Evolutionary conservation across 1,284 basidiomycete species (phyloP), one percentile per base, ranked within the genome.

Genomic region (Cryptococcus floricola): DNA sequence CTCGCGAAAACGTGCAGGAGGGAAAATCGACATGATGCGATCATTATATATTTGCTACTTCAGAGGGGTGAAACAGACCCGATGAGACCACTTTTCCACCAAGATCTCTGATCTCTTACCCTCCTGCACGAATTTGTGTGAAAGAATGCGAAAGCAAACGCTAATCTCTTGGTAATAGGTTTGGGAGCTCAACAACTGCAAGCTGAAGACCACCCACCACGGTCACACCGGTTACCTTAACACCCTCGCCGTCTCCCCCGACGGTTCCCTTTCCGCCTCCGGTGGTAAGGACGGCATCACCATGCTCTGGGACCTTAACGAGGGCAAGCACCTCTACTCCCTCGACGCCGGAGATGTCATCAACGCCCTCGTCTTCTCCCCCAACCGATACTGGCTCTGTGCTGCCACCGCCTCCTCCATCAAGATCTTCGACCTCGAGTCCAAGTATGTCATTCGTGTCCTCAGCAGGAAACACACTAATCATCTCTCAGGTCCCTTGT

Each of bases 261-360:
- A 99, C 77, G 96, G 96, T 66, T 99, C 96, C 50, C 87, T 99
- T 73, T 95, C 95, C 74, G 96, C 96, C 53, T 98, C 96, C 48
- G 96, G 96, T 76, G 96, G 96, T 73, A 98, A 98, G 82, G 96
- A 99, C 78, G 92, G 92, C 65, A 95, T 98, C 80, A 97, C 94
- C 77, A 99, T 99, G 96, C 89, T 99, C 64, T 99, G 95, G 96
- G 96, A 99, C 80, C 83, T 99, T 70, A 98, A 98, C 81, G 96
- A 98, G 83, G 94, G 93, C 84, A 98, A 98, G 84, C 95, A 98
- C 85, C 87, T 99, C 73, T 99, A 99, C 86, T 97, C 93, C 60
- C 89, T 99, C 64, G 96, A 98, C 81, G 96, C 96, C 54, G 94
- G 94, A 67, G 92, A 99, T 79, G 84, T 93, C 69, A 93, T 99